Evolutionary conservation across 306 rosid genomes (phyloP).

Genomic region (Ammopiptanthus mongolicus): DNA sequence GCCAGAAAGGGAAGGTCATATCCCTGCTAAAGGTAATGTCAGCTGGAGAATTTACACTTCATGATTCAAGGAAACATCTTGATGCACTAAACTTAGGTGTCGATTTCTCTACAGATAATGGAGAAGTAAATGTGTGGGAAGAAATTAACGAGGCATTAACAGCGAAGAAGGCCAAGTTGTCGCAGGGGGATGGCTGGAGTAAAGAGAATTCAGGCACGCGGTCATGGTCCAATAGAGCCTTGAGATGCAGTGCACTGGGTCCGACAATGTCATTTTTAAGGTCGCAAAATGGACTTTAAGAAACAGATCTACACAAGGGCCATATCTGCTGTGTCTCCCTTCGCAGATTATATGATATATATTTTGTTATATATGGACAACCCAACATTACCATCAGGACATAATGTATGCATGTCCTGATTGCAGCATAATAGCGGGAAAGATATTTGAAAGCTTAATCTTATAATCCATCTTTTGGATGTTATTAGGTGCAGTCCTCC

Average conservation of each 20-base stretch:
- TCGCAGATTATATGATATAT: constrained; percentile 16
- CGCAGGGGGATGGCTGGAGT: constrained; percentile 48
- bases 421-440: constrained; percentile 20
- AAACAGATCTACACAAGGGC: constrained; percentile 14
- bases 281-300: constrained; percentile 54
- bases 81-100: constrained; percentile 2
- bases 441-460: neutral
- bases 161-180: constrained; percentile 71
- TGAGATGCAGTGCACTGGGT: constrained; percentile 85
- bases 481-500: constrained; percentile 28
- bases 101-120: constrained; percentile 53
- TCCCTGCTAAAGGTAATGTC: constrained; percentile 43
- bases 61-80: neutral
- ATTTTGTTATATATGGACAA: constrained; percentile 12
- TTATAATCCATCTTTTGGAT: constrained; percentile 17
- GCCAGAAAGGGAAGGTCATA: constrained; percentile 24
- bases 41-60: neutral
- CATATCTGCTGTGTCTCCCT: neutral
- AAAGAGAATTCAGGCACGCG: constrained; percentile 45
- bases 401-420: constrained; percentile 7
- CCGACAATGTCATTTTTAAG: constrained; percentile 73
- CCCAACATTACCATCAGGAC: constrained; percentile 1
- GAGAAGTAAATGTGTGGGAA: constrained; percentile 69
- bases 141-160: constrained; percentile 58
- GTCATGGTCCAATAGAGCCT: constrained; percentile 60